Evolutionary conservation across 108 stramenopile species (phyloP), one percentile per base, ranked within the genome.

Genomic region (Discostella pseudostelligera): DNA sequence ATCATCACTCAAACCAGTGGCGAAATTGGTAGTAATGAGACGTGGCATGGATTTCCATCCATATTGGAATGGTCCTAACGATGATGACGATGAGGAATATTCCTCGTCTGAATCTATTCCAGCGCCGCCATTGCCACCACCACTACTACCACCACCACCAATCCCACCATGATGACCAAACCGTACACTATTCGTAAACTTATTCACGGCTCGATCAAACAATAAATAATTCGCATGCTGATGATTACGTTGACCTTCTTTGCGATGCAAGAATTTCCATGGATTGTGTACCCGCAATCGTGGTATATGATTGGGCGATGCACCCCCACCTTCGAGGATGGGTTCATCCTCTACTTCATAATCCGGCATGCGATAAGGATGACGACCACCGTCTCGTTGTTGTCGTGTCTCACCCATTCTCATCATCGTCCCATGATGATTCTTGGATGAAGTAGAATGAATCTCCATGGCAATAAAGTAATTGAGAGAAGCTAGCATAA

Each of bases 41-140:
- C 61, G 60, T 21, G 74, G 74, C 74, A 75, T 75, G 12, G 74
- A 75, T 50, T 68, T 75, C 74, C 74, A 75, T 4, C 74, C 74
- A 36, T 62, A 67, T 11, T 32, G 3, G 48, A 75, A 75, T 13
- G 74, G 74, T 6, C 53, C 53, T 16, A 12, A 1, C 8, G 51
- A 53, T 8, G 51, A 53, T 28, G 16, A 12, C 13, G 53, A 3
- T 4, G 32, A 32, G 5, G 3, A 32, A 5, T 4, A 32, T 3
- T 32, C 32, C 3, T 32, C 32, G 32, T 32, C 32, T 32, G 5
- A n/a, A n/a, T n/a, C n/a, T n/a, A n/a, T n/a, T n/a, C n/a, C n/a
- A n/a, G n/a, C 5, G 32, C 32, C 32, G 32, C 3, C 12, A 20
- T 12, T 37, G 26, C 46, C 20, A 22, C 28, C 46, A 22, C 46